phyloP scores from a whole-genome alignment of 2,329 filamentous ascomycete species.

The Ophiocordyceps camponoti-floridani region DNA sequence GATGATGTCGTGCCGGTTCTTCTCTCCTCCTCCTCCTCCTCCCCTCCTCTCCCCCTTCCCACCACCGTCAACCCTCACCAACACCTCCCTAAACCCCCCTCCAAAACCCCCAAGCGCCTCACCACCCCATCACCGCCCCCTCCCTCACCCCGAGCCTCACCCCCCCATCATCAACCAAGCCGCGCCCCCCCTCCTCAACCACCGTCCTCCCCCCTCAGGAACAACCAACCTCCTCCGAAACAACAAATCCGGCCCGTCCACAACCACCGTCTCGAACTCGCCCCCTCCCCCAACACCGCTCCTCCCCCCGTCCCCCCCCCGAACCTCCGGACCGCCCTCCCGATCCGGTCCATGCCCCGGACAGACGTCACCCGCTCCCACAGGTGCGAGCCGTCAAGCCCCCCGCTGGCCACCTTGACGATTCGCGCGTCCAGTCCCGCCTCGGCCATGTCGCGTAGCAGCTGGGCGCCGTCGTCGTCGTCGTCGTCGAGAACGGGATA shows the following conservation, averaged over 20 bases:
- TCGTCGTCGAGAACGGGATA: slow-evolving; percentile 36
- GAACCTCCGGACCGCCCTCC: slow-evolving; percentile 45
- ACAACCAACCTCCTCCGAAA: slow-evolving; percentile 59
- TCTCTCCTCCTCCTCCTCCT: too few species aligned
- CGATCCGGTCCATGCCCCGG: slow-evolving; percentile 26
- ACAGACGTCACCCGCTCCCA: slow-evolving; percentile 60
- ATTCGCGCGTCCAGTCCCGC: slow-evolving; percentile 74
- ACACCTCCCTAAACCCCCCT: not conserved
- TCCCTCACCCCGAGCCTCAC: slow-evolving; percentile 33
- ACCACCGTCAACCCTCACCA: too few species aligned
- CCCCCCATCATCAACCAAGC: slow-evolving; percentile 48
- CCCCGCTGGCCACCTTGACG: slow-evolving; percentile 86
- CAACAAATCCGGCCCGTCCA: slow-evolving; percentile 57
- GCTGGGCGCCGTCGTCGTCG: slow-evolving; percentile 25
- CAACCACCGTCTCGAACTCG: slow-evolving; percentile 84
- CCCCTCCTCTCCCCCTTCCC: too few species aligned
- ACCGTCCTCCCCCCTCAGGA: slow-evolving; percentile 30
- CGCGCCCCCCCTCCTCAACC: slow-evolving; percentile 54
- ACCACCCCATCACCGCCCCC: too few species aligned
- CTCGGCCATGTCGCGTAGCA: slow-evolving; percentile 67
- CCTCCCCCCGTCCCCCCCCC: slow-evolving; percentile 37
- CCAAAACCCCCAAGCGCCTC: not conserved
- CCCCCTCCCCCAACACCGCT: slow-evolving; percentile 75
- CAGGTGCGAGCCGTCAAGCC: slow-evolving; percentile 61
- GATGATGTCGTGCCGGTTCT: too few species aligned